Base-by-base conservation (phyloP, 2,329 filamentous ascomycete species). In the Fusarium sp. region DNA sequence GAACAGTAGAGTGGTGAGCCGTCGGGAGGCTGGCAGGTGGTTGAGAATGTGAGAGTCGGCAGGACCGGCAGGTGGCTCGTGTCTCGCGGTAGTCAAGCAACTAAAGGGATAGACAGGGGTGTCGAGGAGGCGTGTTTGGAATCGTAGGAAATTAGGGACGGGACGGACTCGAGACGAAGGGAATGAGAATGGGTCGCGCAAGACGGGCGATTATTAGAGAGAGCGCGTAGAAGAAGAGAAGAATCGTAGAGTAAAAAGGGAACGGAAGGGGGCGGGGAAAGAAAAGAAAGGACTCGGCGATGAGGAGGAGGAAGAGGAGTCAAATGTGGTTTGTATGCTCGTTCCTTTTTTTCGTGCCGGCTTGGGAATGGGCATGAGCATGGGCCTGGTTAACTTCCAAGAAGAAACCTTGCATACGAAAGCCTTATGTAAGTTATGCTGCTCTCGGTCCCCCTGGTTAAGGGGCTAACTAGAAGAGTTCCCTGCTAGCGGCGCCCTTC, bases 51-150 rank as follows among this genome's bases (percentile, higher is more conserved):
- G 42, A 65, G 44, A 63, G 61, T 73, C 70, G 73, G 73, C 61
- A 75, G 62, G 70, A 38, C 70, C 73, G 72, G 70, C 61, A 61
- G 61, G 61, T 69, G 65, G 68, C 71, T 75, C 73, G 73, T 71
- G 72, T 75, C 67, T 62, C 57, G 63, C 69, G 64, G 58, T 56
- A 69, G 62, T 73, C 65, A 65, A 71, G 60, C 54, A 70, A 64
- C 62, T 62, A 70, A 73, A 71, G 73, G 69, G 73, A 66, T 62
- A 49, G 60, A 63, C 61, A 62, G 59, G 64, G 64, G 53, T 64
- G 42, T 40, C 56, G 46, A 62, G 61, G 31, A 42, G 54, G 49
- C 16, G 36, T 50, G 65, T 62, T 62, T 53, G 55, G 63, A 67
- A 57, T 62, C 38, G 59, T 49, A 61, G 62, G 50, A 64, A 58